Base-by-base conservation (phyloP, 371 early-diverging fungal species). In the Syncephalastrum sp. region DNA sequence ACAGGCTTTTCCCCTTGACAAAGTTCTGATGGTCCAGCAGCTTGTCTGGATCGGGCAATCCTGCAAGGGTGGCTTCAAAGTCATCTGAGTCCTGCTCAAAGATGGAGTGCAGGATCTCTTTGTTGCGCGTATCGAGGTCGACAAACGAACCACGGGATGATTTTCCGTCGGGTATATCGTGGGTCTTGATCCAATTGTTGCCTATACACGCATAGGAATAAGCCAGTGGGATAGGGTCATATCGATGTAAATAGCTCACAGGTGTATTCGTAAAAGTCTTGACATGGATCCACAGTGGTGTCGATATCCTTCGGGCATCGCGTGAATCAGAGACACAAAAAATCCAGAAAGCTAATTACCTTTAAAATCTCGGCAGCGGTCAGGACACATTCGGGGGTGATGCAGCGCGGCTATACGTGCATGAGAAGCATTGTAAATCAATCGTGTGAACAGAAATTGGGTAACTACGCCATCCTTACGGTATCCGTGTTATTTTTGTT, bases 61-160 rank as follows among this genome's bases (percentile, higher is more conserved):
- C 38, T 10, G 10, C 6, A 10, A 33, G 38, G 10, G 38, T 33
- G 38, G 38, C 38, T 33, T 33, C 38, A 33, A 33, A 33, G 19
- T 56, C 54, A 45, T 69, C 65, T 51, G 71, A 73, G 47, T 78
- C 68, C 16, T 70, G 67, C 13, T 79, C 68, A 15, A 70, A 56
- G 10, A 83, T 68, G 15, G 50, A 58, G n/a, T 63, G 68, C 29
- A 96, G 81, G 27, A 81, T 80, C 61, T 85, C 84, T 56, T 84
- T 83, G 70, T 86, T 86, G 69, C 78, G 76, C 4, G 61, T 65
- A 8, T 38, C 50, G 29, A 77, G 51, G 17, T 52, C 24, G 0
- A 50, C 57, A 48, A 77, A 71, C 5, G 70, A 68, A 10, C 77
- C 70, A 8, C 69, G 64, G 21, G 69, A 57, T 15, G 81, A 68